Conservation (phyloP, 2,329 filamentous ascomycete genomes). For the Ceratocystis cubensis region DNA sequence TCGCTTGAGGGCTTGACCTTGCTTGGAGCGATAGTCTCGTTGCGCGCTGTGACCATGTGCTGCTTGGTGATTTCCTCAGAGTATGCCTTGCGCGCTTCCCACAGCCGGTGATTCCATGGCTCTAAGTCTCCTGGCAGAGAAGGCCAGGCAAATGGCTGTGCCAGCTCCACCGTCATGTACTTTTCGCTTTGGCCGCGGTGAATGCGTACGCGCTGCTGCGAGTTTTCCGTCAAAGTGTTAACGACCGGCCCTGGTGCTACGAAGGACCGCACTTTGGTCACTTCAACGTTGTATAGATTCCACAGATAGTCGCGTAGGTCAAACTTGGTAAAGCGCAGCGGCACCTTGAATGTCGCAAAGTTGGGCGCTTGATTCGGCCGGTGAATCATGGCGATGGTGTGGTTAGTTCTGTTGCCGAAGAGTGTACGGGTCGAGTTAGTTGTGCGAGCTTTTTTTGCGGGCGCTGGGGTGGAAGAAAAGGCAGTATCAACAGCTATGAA, state of each 20-base stretch:
- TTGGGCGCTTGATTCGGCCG: constrained; percentile 59
- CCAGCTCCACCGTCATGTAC: constrained; percentile 89
- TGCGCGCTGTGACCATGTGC: constrained; percentile 22
- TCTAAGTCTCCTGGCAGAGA: constrained; percentile 48
- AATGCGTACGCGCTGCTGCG: constrained; percentile 35
- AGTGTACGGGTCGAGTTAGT: background rate
- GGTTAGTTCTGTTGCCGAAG: constrained; percentile 52
- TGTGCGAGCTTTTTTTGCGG: background rate
- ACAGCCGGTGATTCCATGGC: constrained; percentile 53
- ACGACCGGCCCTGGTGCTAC: constrained; percentile 32
- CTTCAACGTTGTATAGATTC: constrained; percentile 68
- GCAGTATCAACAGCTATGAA: no score
- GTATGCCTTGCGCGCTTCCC: constrained; percentile 39
- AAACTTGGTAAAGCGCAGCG: constrained; percentile 87
- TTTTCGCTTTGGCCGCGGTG: constrained; percentile 62
- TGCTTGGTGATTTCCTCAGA: constrained; percentile 29
- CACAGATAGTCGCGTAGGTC: constrained; percentile 91
- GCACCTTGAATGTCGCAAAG: constrained; percentile 82
- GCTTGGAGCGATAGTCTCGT: constrained; percentile 14
- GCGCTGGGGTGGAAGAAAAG: background rate
- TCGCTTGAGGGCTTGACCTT: constrained; percentile 31
- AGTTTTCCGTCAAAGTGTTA: constrained; percentile 27
- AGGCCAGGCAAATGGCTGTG: constrained; percentile 80
- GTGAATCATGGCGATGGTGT: constrained; percentile 65
- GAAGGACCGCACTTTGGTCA: constrained; percentile 62